Evolutionary conservation across 2,329 filamentous ascomycete species (phyloP), one percentile per base, ranked within the genome.

Genomic region (Paracorniculantispora psalliotae): DNA sequence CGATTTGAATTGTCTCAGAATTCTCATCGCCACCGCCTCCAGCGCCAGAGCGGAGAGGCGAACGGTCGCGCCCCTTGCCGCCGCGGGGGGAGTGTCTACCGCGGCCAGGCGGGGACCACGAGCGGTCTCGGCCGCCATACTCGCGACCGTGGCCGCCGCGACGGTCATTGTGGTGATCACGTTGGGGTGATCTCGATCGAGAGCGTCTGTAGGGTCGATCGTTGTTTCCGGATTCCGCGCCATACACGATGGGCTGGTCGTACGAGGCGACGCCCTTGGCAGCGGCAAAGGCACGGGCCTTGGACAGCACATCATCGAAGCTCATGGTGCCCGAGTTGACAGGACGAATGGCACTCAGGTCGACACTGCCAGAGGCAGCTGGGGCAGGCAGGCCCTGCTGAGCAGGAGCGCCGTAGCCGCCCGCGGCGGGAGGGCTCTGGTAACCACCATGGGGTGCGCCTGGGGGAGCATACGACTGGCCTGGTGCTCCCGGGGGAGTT

Each of bases 271-370:
- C 78, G 61, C 90, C 90, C 69, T 91, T 90, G 71, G 93, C 88
- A 30, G 89, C 86, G 43, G 91, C 90, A 72, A 90, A 90, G 44
- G 87, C 89, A 71, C 90, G 89, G 49, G 91, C 91, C 71, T 92
- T 91, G 41, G 91, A 90, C 66, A 96, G 87, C 51, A 91, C 89
- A 71, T 96, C 91, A 60, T 88, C 84, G 63, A 96, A 87, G 72
- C 87, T 93, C 66, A 96, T 87, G 21, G 88, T 91, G 60, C 91
- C 91, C 30, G 89, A 90, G 70, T 83, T 91, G 58, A 88, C 82
- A 4, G 91, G 91, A 67, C 89, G 89, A 69, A 94, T 90, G 58
- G 84, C 81, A 73, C 88, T 92, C 55, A 96, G 75, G 69, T 96
- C 91, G 63, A 96, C 79, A 66, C 84, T 92, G 53, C 91, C 91